Base-by-base conservation (phyloP, 1,284 basidiomycete genomes). In the Phenoliferia sp. region DNA sequence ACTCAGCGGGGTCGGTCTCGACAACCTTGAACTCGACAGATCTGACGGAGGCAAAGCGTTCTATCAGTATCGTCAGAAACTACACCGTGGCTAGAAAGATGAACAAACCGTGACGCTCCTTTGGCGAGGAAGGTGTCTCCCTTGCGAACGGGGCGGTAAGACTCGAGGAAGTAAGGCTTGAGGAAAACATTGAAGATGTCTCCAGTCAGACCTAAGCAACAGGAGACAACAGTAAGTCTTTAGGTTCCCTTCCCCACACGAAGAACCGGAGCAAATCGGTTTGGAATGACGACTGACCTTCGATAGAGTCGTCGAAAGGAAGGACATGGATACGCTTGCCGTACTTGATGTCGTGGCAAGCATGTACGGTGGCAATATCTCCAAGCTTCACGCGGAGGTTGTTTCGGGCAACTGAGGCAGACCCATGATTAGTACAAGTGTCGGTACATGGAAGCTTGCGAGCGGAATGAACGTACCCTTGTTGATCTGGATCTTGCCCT, bases 151-250 rank as follows among this genome's bases (percentile, higher is more conserved):
- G 94, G 93, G 48, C 93, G 88, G 82, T 96, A 96, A 10, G 92
- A 92, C 81, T 99, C 96, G n/a, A 99, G 86, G 89, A 99, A 99
- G 81, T 99, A 99, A 0, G 95, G 96, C 84, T 85, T 97, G 73
- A 99, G 87, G 82, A 95, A 99, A 59, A 99, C 94, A 77, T 99
- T 96, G 76, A 99, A 99, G 73, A 99, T 86, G 82, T 99, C 99
- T 36, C 96, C 96, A 74, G 93, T 95, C 61, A 99, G 84, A 75
- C 85, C 81, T 81, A 67, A n/a, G 48, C 19, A 26, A 52, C 17
- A 19, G 48, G 48, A 26, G 48, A 22, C 39, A 22, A 19, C 22
- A 19, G 48, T 9, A 7, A 52, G 48, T 52, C 48, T 19, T 34
- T 52, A 15, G 12, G 39, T 22, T 48, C 12, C 39, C 39, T 9